Percentiles rank a stretch among this genome's conserved stretches.
Conservation (phyloP, 257 asterid species). For the Plantago ovata region DNA sequence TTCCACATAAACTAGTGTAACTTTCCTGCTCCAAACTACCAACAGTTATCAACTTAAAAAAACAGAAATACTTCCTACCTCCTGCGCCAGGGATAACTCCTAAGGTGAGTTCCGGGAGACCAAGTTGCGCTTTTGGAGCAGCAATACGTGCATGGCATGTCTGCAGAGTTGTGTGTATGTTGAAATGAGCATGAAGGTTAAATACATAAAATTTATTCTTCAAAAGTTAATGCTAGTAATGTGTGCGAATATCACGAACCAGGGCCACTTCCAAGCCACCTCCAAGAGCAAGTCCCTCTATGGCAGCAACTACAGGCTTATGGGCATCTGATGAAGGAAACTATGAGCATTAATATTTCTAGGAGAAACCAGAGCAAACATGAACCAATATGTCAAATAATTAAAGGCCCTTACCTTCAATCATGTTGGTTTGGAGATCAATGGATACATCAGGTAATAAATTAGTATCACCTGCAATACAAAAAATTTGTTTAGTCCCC, state of each 20-base stretch:
- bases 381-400: slow-evolving; percentile 7
- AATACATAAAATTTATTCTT: slow-evolving; percentile 9
- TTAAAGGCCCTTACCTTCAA: slow-evolving; percentile 87
- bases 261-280: slow-evolving; percentile 93
- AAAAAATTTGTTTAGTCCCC: slow-evolving; percentile 19
- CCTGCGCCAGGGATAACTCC: slow-evolving; percentile 96
- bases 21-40: slow-evolving; percentile 15
- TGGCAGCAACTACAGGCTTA: slow-evolving; percentile 92
- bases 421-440: slow-evolving; percentile 45
- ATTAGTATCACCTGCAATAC: slow-evolving; percentile 69
- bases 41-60: slow-evolving; percentile 12
- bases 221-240: slow-evolving; percentile 10
- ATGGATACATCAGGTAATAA: slow-evolving; percentile 61
- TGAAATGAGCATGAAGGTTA: slow-evolving; percentile 6
- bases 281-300: slow-evolving; percentile 96
- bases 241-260: slow-evolving; percentile 45
- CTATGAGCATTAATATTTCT: slow-evolving; percentile 13
- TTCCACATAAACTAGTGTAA: slow-evolving; percentile 14
- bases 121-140: slow-evolving; percentile 70
- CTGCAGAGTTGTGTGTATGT: slow-evolving; percentile 37
- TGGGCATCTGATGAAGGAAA: slow-evolving; percentile 56
- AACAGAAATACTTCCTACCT: slow-evolving; percentile 45
- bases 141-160: slow-evolving; percentile 96
- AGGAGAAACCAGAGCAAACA: slow-evolving; percentile 11
- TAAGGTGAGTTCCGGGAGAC: slow-evolving; percentile 94